Conservation (phyloP, 2,329 filamentous ascomycete genomes). For the Cladorrhinum sp. region DNA sequence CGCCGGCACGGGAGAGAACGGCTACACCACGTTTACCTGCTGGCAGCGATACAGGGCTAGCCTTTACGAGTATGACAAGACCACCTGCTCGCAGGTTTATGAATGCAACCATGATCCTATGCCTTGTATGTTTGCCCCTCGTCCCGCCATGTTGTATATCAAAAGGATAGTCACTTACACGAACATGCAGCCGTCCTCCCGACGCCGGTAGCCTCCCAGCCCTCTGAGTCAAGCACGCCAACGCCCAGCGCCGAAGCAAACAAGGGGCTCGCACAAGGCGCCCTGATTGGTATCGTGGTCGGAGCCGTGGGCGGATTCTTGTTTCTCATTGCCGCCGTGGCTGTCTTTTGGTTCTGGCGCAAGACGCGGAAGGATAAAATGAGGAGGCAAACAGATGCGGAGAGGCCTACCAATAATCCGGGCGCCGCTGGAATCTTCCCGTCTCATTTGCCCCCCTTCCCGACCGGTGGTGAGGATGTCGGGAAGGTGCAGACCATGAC, state of each 20-base stretch:
- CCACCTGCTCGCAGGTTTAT: slow-evolving; percentile 31
- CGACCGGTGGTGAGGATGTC: slow-evolving; percentile 12
- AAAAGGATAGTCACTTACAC: not conserved
- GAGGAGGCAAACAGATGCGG: not conserved
- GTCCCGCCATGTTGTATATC: too few species aligned
- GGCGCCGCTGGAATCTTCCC: not conserved
- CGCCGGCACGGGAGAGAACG: slow-evolving; percentile 34
- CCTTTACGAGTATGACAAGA: slow-evolving; percentile 29
- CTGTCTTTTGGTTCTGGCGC: slow-evolving; percentile 22
- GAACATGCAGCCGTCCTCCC: not conserved
- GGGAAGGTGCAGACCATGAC: not conserved
- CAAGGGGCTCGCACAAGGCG: slow-evolving; percentile 20
- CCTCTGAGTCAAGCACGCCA: not conserved
- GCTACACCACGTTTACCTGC: slow-evolving; percentile 32
- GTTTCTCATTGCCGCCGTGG: slow-evolving; percentile 15
- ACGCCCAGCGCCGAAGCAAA: not conserved
- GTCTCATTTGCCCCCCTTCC: not conserved
- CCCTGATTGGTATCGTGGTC: slow-evolving; percentile 26
- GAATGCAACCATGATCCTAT: slow-evolving; percentile 31
- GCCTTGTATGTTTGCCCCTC: slow-evolving; percentile 26
- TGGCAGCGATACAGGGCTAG: slow-evolving; percentile 29
- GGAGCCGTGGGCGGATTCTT: slow-evolving; percentile 22
- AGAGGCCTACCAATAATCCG: not conserved
- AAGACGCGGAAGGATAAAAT: slow-evolving; percentile 9
- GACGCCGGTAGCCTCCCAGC: not conserved